These are phyloP conservation scores for Knoxia roxburghii DNA, from an alignment of 257 asterid species.

Conservation along the genomic window DNA sequence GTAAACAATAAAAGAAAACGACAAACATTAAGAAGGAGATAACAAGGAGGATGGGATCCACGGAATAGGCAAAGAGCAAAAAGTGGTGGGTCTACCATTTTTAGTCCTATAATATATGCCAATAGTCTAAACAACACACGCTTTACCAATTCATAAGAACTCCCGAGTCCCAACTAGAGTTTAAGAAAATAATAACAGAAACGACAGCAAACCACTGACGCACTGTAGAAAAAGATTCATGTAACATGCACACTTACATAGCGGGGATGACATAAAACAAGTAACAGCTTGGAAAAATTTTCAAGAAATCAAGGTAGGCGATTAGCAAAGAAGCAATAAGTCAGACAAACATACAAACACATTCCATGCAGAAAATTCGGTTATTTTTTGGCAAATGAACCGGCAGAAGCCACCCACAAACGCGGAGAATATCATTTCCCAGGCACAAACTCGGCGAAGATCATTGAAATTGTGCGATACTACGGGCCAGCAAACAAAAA, in stretches of 20 bases:
- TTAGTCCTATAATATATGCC: conserved; percentile 16
- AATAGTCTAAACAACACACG: conserved; percentile 16
- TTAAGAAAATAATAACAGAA: conserved; percentile 15
- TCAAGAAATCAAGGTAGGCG: not conserved
- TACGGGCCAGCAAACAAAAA: not conserved
- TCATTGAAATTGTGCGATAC: not conserved
- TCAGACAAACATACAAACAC: conserved; percentile 28
- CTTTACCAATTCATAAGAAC: conserved; percentile 18
- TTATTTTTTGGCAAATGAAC: not conserved
- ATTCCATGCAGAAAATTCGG: conserved; percentile 32
- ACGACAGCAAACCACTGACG: conserved; percentile 12
- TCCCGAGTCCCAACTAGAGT: conserved; percentile 21
- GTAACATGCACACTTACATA: not conserved
- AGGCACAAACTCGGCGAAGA: not conserved
- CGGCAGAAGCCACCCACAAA: not conserved
- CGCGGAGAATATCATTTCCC: conserved; percentile 1
- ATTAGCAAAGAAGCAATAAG: not conserved
- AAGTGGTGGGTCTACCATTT: conserved; percentile 38
- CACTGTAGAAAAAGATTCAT: conserved; percentile 6
- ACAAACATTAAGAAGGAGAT: conserved; percentile 29
- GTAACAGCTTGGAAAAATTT: not conserved
- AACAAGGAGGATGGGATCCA: conserved; percentile 45
- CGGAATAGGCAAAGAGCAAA: conserved; percentile 28
- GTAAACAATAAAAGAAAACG: conserved; percentile 20
- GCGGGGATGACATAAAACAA: conserved; percentile 6